A percentile compares a stretch with the other conserved stretches of the same genome.
phyloP scores from a whole-genome alignment of 1,139 yeast genomes.

The Magnusiomyces tetraspermus region DNA sequence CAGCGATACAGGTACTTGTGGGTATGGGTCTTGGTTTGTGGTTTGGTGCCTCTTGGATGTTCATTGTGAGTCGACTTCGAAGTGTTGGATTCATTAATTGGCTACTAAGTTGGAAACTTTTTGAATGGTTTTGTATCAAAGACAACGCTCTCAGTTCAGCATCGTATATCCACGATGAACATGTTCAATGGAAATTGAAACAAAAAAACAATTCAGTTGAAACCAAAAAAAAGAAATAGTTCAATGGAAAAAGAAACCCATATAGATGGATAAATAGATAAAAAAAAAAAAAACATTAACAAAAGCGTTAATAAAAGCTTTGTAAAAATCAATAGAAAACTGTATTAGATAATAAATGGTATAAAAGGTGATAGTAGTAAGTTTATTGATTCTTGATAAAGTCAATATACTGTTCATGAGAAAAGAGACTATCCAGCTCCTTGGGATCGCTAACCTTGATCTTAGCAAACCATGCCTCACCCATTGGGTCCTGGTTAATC shows the following conservation, averaged over 20 bases:
- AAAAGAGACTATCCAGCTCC: constrained; percentile 39
- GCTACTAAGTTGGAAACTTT: constrained; percentile 29
- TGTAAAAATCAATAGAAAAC: too few relatives aligned
- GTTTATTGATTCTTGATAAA: constrained; percentile 38
- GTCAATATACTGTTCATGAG: constrained; percentile 54
- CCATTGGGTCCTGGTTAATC: constrained; percentile 83
- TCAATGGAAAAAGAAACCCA: not conserved
- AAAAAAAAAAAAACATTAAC: too few relatives aligned
- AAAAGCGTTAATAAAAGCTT: too few relatives aligned
- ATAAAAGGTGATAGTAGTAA: too few relatives aligned
- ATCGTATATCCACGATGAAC: constrained; percentile 29
- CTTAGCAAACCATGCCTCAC: constrained; percentile 89
- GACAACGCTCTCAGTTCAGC: constrained; percentile 31
- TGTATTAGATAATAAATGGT: too few relatives aligned
- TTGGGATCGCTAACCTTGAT: constrained; percentile 42
- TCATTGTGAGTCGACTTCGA: constrained; percentile 39
- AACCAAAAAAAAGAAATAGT: not conserved
- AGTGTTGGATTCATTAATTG: constrained; percentile 31
- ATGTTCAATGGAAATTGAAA: constrained; percentile 27
- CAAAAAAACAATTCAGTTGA: too few relatives aligned
- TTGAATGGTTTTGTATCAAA: constrained; percentile 30
- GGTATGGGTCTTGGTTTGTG: constrained; percentile 59
- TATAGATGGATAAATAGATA: too few relatives aligned
- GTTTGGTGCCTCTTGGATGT: constrained; percentile 52
- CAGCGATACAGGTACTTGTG: constrained; percentile 58